Evolutionary conservation across 1,139 yeast genomes (phyloP).

Genomic region (Nakaseomyces bracarensis): DNA sequence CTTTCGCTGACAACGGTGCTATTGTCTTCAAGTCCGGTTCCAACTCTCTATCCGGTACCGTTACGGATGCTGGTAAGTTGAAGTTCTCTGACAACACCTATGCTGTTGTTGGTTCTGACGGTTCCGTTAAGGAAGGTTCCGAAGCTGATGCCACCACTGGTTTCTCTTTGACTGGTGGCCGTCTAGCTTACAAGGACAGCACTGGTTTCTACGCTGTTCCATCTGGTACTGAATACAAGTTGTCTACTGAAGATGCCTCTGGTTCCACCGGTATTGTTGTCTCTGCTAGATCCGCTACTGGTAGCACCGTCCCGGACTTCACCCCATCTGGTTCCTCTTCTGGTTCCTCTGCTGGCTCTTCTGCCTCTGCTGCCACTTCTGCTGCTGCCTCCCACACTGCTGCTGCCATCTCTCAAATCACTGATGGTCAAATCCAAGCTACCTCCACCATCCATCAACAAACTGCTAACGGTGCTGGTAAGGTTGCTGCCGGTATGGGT

Average conservation of each 20-base stretch:
- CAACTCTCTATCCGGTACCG: slow-evolving; percentile 14
- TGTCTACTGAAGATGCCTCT: slow-evolving; percentile 13
- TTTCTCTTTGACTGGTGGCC: slow-evolving; percentile 25
- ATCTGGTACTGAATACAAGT: slow-evolving; percentile 12
- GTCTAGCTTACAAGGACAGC: slow-evolving; percentile 23
- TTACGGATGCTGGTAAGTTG: slow-evolving; percentile 31
- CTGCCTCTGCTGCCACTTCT: slow-evolving; percentile 1
- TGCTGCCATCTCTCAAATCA: slow-evolving; percentile 8
- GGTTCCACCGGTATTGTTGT: slow-evolving; percentile 15
- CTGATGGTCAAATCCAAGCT: slow-evolving; percentile 10
- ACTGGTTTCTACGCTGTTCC: slow-evolving; percentile 23
- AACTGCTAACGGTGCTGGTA: slow-evolving; percentile 17
- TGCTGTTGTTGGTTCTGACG: slow-evolving; percentile 21
- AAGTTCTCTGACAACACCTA: slow-evolving; percentile 26
- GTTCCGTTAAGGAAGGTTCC: slow-evolving; percentile 15
- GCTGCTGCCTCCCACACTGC: slow-evolving; percentile 4
- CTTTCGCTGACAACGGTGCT: slow-evolving; percentile 14
- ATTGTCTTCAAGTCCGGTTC: slow-evolving; percentile 15
- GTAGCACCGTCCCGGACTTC: slow-evolving; percentile 16
- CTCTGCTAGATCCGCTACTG: slow-evolving; percentile 15
- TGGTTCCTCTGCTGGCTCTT: slow-evolving; percentile 13
- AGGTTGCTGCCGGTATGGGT: slow-evolving; percentile 15
- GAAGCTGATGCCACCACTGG: slow-evolving; percentile 26
- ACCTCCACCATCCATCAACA: slow-evolving; percentile 6
- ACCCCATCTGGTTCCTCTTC: slow-evolving; percentile 14